phyloP scores from a whole-genome alignment of 352 stramenopile genomes.

The Halophytophthora batemanensis region DNA sequence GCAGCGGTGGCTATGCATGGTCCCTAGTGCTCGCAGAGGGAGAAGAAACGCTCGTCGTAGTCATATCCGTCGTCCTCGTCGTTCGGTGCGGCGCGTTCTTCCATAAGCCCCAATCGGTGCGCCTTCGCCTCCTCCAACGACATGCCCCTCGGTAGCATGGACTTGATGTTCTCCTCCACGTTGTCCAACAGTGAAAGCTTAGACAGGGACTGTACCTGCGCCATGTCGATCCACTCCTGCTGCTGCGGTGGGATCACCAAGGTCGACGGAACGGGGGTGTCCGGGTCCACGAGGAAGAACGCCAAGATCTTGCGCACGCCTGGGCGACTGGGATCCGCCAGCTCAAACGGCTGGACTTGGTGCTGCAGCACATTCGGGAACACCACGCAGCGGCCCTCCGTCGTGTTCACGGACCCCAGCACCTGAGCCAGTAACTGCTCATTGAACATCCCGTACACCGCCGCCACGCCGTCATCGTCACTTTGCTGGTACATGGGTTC shows the following conservation, averaged over 20 bases:
- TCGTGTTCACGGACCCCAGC: constrained; percentile 17
- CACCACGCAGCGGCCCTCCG: constrained; percentile 27
- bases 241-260: constrained; percentile 39
- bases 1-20: neutral
- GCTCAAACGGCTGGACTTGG: constrained; percentile 43
- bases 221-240: constrained; percentile 22
- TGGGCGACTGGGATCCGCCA: constrained; percentile 25
- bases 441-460: constrained; percentile 22
- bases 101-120: constrained; percentile 19
- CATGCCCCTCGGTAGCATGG: constrained; percentile 21
- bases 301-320: constrained; percentile 44
- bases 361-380: constrained; percentile 48
- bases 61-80: neutral
- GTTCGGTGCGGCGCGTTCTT: constrained; percentile 6
- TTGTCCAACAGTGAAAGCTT: constrained; percentile 11
- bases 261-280: constrained; percentile 27
- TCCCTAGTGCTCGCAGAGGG: constrained; percentile 6
- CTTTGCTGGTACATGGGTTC: constrained; percentile 21
- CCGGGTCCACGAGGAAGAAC: constrained; percentile 47
- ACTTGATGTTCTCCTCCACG: constrained; percentile 12
- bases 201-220: constrained; percentile 6
- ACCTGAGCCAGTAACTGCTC: constrained; percentile 16
- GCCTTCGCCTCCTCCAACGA: constrained; percentile 18
- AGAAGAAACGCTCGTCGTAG: constrained; percentile 7
- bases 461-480: constrained; percentile 15